Conservation (phyloP, 495 filamentous ascomycete species). For the Cercophora samala region DNA sequence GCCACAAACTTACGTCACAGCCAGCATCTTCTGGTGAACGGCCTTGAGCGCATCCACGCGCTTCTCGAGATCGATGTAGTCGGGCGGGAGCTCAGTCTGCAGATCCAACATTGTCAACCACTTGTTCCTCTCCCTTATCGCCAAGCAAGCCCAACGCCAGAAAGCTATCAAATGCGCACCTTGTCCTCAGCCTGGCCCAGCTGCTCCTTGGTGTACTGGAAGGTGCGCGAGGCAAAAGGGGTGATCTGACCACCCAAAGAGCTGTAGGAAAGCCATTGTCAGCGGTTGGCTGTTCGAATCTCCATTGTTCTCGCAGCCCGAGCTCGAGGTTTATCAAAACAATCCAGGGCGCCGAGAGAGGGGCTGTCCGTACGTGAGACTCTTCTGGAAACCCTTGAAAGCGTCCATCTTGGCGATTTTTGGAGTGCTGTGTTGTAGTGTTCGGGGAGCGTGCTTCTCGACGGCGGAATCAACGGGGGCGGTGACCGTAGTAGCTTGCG, state of each 20-base stretch:
- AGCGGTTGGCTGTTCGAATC: slow-evolving; percentile 12
- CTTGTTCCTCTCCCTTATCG: slow-evolving; percentile 6
- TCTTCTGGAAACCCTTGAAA: slow-evolving; percentile 38
- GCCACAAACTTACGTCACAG: slow-evolving; percentile 74
- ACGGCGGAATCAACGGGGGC: background rate
- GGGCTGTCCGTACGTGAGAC: slow-evolving; percentile 29
- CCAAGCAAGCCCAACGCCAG: background rate
- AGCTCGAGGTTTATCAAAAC: background rate
- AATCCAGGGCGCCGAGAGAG: background rate
- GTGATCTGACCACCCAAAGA: slow-evolving; percentile 59
- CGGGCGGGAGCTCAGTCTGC: slow-evolving; percentile 90
- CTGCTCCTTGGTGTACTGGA: slow-evolving; percentile 96
- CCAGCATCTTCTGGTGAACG: slow-evolving; percentile 92
- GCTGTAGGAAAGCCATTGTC: slow-evolving; percentile 28
- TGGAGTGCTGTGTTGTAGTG: background rate
- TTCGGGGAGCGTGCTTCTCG: background rate
- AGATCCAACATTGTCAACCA: slow-evolving; percentile 13
- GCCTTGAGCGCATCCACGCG: slow-evolving; percentile 96
- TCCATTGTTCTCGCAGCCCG: background rate
- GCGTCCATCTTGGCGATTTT: slow-evolving; percentile 29
- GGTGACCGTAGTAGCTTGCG: background rate
- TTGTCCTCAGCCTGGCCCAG: slow-evolving; percentile 93
- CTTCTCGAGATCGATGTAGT: slow-evolving; percentile 98
- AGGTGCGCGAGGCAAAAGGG: slow-evolving; percentile 87
- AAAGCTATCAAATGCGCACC: slow-evolving; percentile 44